phyloP scores from a whole-genome alignment of 176 grass and related monocot species.

The Leersia perrieri region DNA sequence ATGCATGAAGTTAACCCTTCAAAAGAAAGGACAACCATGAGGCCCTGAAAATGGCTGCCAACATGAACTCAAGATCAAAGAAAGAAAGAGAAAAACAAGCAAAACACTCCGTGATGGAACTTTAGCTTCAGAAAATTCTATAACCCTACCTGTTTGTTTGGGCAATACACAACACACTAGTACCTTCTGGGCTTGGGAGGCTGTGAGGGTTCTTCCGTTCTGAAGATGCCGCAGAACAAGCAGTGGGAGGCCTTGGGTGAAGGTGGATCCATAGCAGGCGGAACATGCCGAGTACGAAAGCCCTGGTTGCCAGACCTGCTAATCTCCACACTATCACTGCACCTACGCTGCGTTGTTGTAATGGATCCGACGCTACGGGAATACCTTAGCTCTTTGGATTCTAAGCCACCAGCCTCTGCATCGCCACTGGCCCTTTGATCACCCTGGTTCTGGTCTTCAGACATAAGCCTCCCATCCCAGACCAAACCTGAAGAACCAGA shows the following conservation, averaged over 20 bases:
- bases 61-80: background rate
- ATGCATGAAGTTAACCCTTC: background rate
- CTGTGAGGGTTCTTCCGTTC: constrained; percentile 30
- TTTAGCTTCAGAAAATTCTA: background rate
- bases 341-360: background rate
- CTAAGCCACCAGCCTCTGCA: constrained; percentile 1
- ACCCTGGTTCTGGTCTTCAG: constrained; percentile 23
- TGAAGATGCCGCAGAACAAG: constrained; percentile 37
- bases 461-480: constrained; percentile 44
- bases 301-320: constrained; percentile 2
- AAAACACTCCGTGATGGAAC: background rate
- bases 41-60: background rate
- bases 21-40: background rate
- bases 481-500: constrained; percentile 64
- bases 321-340: background rate
- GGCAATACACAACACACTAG: background rate
- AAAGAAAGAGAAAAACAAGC: background rate
- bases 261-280: constrained; percentile 26
- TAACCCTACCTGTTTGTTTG: background rate
- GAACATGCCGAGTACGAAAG: constrained; percentile 22
- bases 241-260: constrained; percentile 42
- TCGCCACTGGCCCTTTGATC: constrained; percentile 18
- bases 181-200: constrained; percentile 28
- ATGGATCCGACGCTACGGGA: constrained; percentile 2
- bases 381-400: constrained; percentile 32